Evolutionary conservation across 768 basidiomycete genomes (phyloP).

Genomic region (Tylopilus subfusipes): DNA sequence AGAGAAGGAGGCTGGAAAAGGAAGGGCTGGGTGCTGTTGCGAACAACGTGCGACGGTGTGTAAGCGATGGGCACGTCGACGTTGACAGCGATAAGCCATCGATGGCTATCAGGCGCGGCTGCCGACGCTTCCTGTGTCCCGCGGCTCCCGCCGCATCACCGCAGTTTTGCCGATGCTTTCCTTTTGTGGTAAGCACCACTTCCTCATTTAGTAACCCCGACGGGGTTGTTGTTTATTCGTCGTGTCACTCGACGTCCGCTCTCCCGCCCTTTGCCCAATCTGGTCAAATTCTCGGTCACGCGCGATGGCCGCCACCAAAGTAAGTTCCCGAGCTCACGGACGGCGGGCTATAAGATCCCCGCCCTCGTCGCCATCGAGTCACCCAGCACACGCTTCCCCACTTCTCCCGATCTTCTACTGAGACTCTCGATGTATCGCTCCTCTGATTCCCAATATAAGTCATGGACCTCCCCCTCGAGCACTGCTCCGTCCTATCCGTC

Average conservation of each 20-base stretch:
- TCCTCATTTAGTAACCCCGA: conserved; percentile 18
- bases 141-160: conserved; percentile 19
- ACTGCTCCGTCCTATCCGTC: conserved; percentile 10
- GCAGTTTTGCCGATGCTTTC: conserved; percentile 21
- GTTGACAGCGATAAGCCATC: conserved; percentile 17
- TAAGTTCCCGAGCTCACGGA: conserved; percentile 20
- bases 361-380: conserved; percentile 15
- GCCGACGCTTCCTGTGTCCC: conserved; percentile 16
- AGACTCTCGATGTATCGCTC: conserved; percentile 21
- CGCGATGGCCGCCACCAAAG: conserved; percentile 4
- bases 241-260: conserved; percentile 21
- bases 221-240: conserved; percentile 13
- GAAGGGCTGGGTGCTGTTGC: background rate
- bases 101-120: conserved; percentile 8
- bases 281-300: conserved; percentile 15
- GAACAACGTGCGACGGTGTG: conserved; percentile 15
- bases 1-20: conserved; percentile 2
- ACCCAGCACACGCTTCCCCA: conserved; percentile 11
- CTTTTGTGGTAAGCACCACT: conserved; percentile 19
- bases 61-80: conserved; percentile 3
- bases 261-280: conserved; percentile 24
- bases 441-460: conserved; percentile 18
- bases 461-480: conserved; percentile 18
- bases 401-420: background rate
- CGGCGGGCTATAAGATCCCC: conserved; percentile 28